Evolutionary conservation across 78 protist species (phyloP).

Genomic region (Ministeria vibrans): DNA sequence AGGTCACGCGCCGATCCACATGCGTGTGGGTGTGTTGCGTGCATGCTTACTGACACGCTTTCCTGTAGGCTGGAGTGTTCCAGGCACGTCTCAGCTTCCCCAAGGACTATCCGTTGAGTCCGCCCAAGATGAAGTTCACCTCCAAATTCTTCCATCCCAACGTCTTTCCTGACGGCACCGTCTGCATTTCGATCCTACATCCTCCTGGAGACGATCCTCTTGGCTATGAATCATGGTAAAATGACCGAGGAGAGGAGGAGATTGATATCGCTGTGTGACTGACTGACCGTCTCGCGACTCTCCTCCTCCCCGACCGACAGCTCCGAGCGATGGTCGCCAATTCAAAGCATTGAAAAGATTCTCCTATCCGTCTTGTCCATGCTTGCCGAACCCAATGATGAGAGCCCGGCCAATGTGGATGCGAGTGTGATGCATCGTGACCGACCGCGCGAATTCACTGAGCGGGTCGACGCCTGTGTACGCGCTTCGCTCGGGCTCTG

Average conservation of each 20-base stretch:
- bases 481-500: too few species aligned
- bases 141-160: conserved; percentile 14
- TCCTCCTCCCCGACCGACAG: too few species aligned
- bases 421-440: too few species aligned
- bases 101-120: conserved; percentile 18
- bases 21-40: too few species aligned
- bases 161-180: conserved; percentile 77
- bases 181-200: conserved; percentile 94
- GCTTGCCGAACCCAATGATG: conserved; percentile 85
- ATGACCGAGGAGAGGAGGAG: too few species aligned
- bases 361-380: conserved; percentile 70
- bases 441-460: too few species aligned
- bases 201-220: conserved; percentile 86
- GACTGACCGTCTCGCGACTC: too few species aligned
- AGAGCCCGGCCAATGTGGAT: conserved; percentile 94
- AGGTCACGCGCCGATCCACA: too few species aligned
- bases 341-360: conserved; percentile 46
- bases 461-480: too few species aligned
- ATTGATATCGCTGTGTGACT: too few species aligned
- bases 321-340: conserved; percentile 72
- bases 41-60: too few species aligned
- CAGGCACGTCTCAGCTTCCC: conserved; percentile 21
- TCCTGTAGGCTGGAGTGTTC: conserved; percentile 26
- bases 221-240: conserved; percentile 94
- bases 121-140: conserved; percentile 23